Percentiles rank a stretch among this genome's conserved stretches.
Conservation (phyloP, 306 rosid genomes). For the Astragalus membranaceus region DNA sequence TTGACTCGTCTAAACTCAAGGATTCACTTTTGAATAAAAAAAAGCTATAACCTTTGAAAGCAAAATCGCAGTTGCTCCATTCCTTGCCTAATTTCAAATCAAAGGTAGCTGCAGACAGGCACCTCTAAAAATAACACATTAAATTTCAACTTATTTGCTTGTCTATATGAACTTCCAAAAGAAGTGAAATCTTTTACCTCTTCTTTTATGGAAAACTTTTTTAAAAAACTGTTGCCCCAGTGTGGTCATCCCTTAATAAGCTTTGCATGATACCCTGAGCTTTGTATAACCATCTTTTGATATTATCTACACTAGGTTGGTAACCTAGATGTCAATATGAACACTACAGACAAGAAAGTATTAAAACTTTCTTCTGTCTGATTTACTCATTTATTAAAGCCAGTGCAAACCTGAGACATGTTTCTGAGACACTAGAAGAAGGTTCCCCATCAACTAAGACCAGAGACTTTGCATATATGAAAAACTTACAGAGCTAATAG, state of each 20-base stretch:
- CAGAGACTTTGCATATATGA: not conserved
- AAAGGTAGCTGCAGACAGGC: not conserved
- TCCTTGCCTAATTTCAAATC: not conserved
- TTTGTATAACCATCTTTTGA: not conserved
- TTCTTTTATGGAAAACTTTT: not conserved
- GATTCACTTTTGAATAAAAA: not conserved
- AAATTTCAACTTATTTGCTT: not conserved
- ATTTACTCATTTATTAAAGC: not conserved
- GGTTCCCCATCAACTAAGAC: not conserved
- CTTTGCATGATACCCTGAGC: not conserved
- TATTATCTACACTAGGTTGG: not conserved
- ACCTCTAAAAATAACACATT: not conserved
- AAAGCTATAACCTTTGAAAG: not conserved
- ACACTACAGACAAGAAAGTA: not conserved
- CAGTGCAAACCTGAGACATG: not conserved
- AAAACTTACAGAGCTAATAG: not conserved
- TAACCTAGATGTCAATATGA: slow-evolving; percentile 10
- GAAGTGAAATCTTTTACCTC: not conserved
- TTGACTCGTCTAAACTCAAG: not conserved
- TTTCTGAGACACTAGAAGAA: slow-evolving; percentile 1
- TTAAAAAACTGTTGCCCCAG: not conserved
- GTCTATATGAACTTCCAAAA: not conserved
- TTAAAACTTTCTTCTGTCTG: not conserved
- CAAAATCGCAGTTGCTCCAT: not conserved
- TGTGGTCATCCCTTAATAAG: not conserved